Conservation (phyloP, 176 grass and related monocot species). For the Poa annua region DNA sequence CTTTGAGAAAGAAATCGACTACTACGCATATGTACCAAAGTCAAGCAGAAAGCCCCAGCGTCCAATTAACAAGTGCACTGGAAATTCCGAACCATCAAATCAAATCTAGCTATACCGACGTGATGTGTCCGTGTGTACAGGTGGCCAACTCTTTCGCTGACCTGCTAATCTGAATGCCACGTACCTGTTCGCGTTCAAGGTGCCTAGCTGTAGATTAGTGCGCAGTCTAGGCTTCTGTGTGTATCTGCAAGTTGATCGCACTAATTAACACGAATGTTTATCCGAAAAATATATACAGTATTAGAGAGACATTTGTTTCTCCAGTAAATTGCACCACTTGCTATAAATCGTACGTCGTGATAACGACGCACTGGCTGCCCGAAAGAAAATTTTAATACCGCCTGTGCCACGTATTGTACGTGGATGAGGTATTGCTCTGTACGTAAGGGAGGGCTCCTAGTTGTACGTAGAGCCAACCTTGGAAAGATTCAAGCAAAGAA, state of each 20-base stretch:
- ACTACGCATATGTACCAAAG: not conserved
- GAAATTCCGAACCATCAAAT: conserved; percentile 20
- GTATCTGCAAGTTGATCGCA: conserved; percentile 16
- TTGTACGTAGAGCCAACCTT: not conserved
- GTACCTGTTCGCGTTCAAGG: not conserved
- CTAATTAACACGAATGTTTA: not conserved
- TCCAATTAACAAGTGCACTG: not conserved
- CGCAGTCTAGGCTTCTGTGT: not conserved
- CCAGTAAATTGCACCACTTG: not conserved
- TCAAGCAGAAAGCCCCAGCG: conserved; percentile 7
- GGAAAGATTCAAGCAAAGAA: too few relatives aligned
- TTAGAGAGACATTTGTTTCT: not conserved
- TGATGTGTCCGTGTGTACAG: not conserved
- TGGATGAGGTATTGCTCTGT: not conserved
- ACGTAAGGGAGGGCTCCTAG: not conserved
- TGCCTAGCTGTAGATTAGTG: not conserved
- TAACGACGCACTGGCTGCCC: not conserved
- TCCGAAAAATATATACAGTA: too few relatives aligned
- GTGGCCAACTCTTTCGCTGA: conserved; percentile 14
- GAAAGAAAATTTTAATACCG: not conserved
- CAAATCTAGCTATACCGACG: not conserved
- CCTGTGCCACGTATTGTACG: conserved; percentile 2
- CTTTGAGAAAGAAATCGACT: too few relatives aligned
- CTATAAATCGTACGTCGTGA: not conserved
- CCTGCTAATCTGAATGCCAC: not conserved